phyloP scores from a whole-genome alignment of 345 rosid genomes.

The Brassica nigra region DNA sequence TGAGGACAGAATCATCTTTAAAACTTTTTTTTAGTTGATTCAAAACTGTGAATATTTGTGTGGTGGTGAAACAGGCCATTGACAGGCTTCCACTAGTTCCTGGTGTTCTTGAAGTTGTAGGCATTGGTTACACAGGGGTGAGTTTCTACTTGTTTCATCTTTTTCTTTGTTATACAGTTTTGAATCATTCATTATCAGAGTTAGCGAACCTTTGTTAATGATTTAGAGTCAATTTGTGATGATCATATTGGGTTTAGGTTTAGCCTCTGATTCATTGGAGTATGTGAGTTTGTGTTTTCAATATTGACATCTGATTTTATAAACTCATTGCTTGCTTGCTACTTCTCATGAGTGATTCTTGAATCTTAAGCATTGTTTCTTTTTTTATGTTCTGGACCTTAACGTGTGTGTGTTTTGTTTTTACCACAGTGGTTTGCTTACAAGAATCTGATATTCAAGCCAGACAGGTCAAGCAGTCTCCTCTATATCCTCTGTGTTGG shows the following conservation, averaged over 20 bases:
- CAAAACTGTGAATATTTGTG: too few species aligned
- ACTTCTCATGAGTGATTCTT: background rate
- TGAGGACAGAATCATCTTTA: too few species aligned
- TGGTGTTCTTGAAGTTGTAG: conserved; percentile 79
- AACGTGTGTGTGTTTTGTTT: conserved; percentile 4
- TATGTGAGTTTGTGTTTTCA: background rate
- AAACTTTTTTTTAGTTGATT: too few species aligned
- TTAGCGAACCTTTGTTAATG: background rate
- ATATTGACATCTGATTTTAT: background rate
- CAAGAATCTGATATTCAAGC: conserved; percentile 79
- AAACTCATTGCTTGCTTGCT: background rate
- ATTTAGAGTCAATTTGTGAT: background rate
- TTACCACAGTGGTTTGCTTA: conserved; percentile 76
- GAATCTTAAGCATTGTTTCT: background rate
- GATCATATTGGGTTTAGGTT: background rate
- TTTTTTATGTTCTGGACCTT: conserved; percentile 1
- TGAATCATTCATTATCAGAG: background rate
- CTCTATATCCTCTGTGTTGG: background rate
- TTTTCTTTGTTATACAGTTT: background rate
- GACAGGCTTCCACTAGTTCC: conserved; percentile 90
- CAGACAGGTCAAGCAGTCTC: conserved; percentile 59
- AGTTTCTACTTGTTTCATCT: conserved; percentile 35
- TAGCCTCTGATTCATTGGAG: conserved; percentile 11
- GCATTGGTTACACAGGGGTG: conserved; percentile 92
- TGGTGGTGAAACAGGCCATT: conserved; percentile 68